Base-by-base conservation (phyloP, 169 alveolate genomes). In the Babesia sp. region DNA sequence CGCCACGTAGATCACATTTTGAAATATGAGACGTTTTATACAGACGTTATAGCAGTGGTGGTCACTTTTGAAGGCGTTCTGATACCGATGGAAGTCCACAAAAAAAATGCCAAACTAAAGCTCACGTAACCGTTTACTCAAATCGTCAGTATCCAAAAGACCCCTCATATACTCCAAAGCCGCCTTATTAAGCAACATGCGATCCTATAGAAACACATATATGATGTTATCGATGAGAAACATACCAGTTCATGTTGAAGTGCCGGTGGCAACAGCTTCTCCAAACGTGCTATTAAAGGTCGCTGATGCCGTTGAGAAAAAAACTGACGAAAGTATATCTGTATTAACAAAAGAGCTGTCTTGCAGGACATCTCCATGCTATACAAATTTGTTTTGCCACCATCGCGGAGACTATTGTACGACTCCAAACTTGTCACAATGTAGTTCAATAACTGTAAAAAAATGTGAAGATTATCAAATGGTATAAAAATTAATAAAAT, bases 261-360 rank as follows among this genome's bases (percentile, higher is more conserved):
- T 18, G 41, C 60, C 48, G 12, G 22, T 28, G 84, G 76, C 36
- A 74, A 48, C 37, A 50, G 37, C 51, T 41, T 59, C 53, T 74
- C 64, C 61, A 74, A 28, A 5, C 71, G 12, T 16, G 68, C 69
- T 2, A 74, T 34, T 26, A 74, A 41, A 12, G 78, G 56, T 6
- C 78, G 80, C 41, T 74, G 85, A 42, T 74, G 67, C 22, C 67
- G 0, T 41, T 50, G 34, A 31, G 64, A 57, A 28, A n/a, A 61
- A 20, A 74, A 74, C 71, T 74, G 85, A 33, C 83, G 45, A 34
- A 74, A 74, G 71, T 64, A 74, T 0, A 74, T 66, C 70, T 74
- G 85, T 3, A 66, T 16, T 24, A 74, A 34, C 41, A 66, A 16
- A 24, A 74, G 70, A 7, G 81, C 80, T 1, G 71, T 26, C 42